Evolutionary conservation across 345 rosid genomes (phyloP), one percentile per base, ranked within the genome.

Genomic region (Turritis glabra): DNA sequence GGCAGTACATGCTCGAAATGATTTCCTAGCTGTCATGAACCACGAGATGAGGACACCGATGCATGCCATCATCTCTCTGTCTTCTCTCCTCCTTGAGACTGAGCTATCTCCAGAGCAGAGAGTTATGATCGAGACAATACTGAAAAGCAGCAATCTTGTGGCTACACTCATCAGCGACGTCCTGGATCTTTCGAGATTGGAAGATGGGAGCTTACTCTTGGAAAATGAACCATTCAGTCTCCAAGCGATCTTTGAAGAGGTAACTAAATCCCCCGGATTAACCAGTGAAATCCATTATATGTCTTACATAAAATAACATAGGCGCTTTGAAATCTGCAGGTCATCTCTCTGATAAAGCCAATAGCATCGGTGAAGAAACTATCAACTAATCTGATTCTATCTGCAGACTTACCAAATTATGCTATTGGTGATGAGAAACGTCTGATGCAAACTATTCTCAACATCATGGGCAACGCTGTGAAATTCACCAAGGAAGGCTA

Each of bases 41-140:
- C 97, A 91, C 74, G 98, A 94, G 78, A 94, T 94, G 97, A 87
- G 96, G 76, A 94, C 95, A 37, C 96, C 96, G 22, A 90, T 87
- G 87, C 96, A 90, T 79, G 96, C 98, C 67, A 81, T 87, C 62
- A 90, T 91, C 77, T 88, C 98, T 29, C 65, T 91, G 40, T 94
- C 96, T 54, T 91, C 97, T 14, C 98, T 94, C 64, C 88, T 91
- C 63, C 82, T 91, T 21, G 97, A 94, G 81, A 90, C 97, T 14
- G 95, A 86, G 61, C 80, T 88, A 38, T 83, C 85, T 69, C 85
- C 92, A 9, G 97, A 91, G 48, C 92, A 90, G 74, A 90, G 98
- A 78, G 83, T 86, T 53, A 90, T 94, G 95, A 85, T 90, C 29
- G 98, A 94, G 79, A 88, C 89, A 11, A 82, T 91, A 53, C 84